Percentiles rank a stretch among this genome's conserved stretches.
Conservation (phyloP, 2,329 filamentous ascomycete species). For the Aspergillus arachidicola region DNA sequence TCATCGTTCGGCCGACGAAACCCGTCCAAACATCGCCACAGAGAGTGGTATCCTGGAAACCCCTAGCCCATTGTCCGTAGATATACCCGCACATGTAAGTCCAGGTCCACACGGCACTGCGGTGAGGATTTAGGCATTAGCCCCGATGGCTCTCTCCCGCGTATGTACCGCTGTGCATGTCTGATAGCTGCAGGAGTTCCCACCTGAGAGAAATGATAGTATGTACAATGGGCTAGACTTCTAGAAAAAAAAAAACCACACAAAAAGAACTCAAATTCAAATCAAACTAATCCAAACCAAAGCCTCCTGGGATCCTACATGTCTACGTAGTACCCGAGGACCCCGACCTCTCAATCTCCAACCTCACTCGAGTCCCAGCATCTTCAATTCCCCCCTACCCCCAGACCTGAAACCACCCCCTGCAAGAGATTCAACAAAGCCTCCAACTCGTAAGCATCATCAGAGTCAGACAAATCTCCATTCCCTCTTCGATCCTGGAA, state of each 20-base stretch:
- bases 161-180: neutral
- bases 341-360: neutral
- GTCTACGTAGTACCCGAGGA: neutral
- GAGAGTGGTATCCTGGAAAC: neutral
- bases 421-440: neutral
- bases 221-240: neutral
- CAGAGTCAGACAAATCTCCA: neutral
- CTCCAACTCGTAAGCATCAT: neutral
- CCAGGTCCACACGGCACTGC: neutral
- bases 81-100: neutral
- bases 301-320: neutral
- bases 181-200: neutral
- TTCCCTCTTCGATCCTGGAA: neutral
- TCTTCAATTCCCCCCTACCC: neutral
- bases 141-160: neutral
- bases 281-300: neutral
- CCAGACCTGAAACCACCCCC: neutral
- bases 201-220: neutral
- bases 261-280: neutral
- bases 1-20: slow-evolving; percentile 5
- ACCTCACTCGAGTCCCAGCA: neutral
- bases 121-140: neutral
- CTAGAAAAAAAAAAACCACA: neutral
- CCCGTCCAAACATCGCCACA: neutral
- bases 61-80: neutral